Conservation (phyloP, 192 early-diverging fungal genomes). For the Piromyces sp. region DNA sequence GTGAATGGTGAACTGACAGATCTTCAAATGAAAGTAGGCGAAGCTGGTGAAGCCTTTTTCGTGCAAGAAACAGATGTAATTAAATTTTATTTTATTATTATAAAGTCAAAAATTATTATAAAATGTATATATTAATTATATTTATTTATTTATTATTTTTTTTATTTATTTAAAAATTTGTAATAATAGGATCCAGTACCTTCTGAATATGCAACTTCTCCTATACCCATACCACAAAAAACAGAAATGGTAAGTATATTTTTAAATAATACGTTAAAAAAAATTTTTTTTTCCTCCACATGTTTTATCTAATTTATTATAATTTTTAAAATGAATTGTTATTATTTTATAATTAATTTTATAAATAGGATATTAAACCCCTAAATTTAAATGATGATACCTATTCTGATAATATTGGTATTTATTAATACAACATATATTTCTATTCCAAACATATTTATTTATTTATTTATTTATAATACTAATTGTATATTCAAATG, state of each 20-base stretch:
- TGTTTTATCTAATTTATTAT: too few species aligned
- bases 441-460: too few species aligned
- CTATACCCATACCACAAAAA: conserved; percentile 9
- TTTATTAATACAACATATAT: neutral
- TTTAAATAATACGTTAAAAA: too few species aligned
- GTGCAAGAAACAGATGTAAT: conserved; percentile 68
- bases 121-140: too few species aligned
- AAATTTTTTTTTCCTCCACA: too few species aligned
- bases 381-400: neutral
- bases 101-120: neutral
- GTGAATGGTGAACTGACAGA: conserved; percentile 63
- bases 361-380: neutral
- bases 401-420: neutral
- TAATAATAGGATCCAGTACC: conserved; percentile 48
- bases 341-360: neutral
- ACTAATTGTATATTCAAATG: too few species aligned
- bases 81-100: neutral
- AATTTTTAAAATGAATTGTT: too few species aligned
- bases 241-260: neutral
- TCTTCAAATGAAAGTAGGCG: conserved; percentile 91
- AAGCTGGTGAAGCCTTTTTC: conserved; percentile 95
- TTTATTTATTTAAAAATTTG: neutral
- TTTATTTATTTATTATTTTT: neutral
- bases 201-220: conserved; percentile 83
- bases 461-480: too few species aligned